Percentiles rank a stretch among this genome's conserved stretches.
Evolutionary conservation across 139 green algal genomes (phyloP).

Genomic region (Pseudopediastrum boryanum): DNA sequence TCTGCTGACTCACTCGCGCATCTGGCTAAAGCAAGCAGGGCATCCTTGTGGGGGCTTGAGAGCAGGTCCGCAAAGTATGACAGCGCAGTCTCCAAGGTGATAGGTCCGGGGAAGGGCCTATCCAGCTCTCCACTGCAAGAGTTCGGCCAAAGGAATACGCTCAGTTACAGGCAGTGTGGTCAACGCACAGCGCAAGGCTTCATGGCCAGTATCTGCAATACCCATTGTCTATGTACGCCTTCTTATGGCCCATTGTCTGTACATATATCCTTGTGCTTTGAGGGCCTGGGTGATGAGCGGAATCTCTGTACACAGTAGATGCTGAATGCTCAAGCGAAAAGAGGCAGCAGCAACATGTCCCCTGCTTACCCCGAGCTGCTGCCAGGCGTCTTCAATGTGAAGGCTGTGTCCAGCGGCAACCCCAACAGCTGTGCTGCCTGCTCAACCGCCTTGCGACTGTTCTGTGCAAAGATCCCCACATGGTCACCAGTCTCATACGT

Average conservation of each 20-base stretch:
- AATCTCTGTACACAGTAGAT: no score
- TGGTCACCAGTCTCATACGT: slow-evolving; percentile 86
- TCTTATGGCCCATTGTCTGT: no score
- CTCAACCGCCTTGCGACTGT: slow-evolving; percentile 72
- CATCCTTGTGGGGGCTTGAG: slow-evolving; percentile 71
- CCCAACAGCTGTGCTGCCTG: slow-evolving; percentile 70
- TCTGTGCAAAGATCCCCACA: slow-evolving; percentile 86
- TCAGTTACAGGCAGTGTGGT: no score
- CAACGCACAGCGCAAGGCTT: no score
- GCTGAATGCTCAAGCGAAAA: no score
- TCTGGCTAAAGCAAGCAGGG: slow-evolving; percentile 76
- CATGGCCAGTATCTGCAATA: no score
- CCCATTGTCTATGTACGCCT: no score
- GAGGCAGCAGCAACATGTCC: background rate
- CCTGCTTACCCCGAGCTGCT: background rate
- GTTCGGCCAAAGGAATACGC: no score
- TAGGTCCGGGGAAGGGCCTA: slow-evolving; percentile 66
- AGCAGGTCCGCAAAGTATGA: slow-evolving; percentile 84
- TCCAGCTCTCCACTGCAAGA: slow-evolving; percentile 34
- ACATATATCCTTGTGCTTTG: no score
- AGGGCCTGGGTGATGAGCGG: no score
- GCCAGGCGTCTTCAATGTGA: slow-evolving; percentile 50
- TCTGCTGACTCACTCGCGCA: slow-evolving; percentile 58
- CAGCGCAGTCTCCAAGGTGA: slow-evolving; percentile 74
- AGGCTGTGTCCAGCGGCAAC: slow-evolving; percentile 51